Percentiles rank a stretch among this genome's conserved stretches.
These are phyloP conservation scores for Aspergillus avenaceus DNA, from an alignment of 495 filamentous ascomycete species.

Conservation along the genomic window DNA sequence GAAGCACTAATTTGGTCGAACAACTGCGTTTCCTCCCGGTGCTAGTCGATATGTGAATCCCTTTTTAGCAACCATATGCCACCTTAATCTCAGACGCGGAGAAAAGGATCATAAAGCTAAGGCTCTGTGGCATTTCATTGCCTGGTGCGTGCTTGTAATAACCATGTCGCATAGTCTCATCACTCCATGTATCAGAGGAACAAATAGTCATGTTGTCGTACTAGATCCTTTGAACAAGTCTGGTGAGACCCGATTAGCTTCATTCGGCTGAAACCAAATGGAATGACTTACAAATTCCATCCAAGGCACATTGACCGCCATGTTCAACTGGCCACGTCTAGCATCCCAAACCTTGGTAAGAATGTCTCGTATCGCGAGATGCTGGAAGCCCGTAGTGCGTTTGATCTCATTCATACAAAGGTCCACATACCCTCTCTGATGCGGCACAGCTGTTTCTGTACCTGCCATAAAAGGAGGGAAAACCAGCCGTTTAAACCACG, in stretches of 20 bases:
- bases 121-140: too few species aligned
- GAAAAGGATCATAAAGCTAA: too few species aligned
- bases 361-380: not conserved
- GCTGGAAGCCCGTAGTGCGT: slow-evolving; percentile 1
- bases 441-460: not conserved
- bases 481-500: not conserved
- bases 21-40: too few species aligned
- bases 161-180: too few species aligned
- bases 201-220: slow-evolving; percentile 1
- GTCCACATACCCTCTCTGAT: slow-evolving; percentile 4
- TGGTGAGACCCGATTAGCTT: too few species aligned
- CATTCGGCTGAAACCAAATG: not conserved
- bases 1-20: too few species aligned
- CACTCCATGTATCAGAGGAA: too few species aligned
- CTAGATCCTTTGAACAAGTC: not conserved
- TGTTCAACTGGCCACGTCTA: not conserved
- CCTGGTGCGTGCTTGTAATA: too few species aligned
- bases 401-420: slow-evolving; percentile 8
- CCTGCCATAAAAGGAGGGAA: slow-evolving; percentile 3
- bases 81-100: too few species aligned
- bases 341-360: not conserved
- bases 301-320: not conserved
- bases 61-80: too few species aligned
- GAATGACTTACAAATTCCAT: slow-evolving; percentile 1
- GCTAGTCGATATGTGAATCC: too few species aligned